Base-by-base conservation (phyloP, 345 rosid genomes). In the Psidium guajava region DNA sequence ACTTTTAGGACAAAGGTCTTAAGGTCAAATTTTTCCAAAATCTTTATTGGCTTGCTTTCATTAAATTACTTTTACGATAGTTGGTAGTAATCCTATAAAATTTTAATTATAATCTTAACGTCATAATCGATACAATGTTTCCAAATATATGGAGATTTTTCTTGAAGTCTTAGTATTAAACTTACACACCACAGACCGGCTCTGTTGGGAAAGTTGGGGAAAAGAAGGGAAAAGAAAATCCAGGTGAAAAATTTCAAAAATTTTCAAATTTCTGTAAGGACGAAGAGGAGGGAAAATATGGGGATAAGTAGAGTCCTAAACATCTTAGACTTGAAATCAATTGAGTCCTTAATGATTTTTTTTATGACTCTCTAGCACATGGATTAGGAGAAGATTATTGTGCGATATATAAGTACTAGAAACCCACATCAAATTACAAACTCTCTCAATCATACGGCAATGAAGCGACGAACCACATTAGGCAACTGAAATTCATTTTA, bases 1-100 rank as follows among this genome's bases (percentile, higher is more conserved):
- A 28, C 21, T 61, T 27, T 7, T 44, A 44, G 47, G 6, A 44
- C 47, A 5, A 5, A 44, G 2, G 14, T 58, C 36, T 0, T 58
- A n/a, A 58, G 25, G 12, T 58, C 0, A 58, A 58, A 58, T 12
- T 0, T 58, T 58, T 58, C 3, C 2, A 0, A 2, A 58, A n/a
- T 1, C 27, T 50, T 50, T 50, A 50, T 50, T 9, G 10, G 51
- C 13, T 12, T 50, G 12, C 51, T 10, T 50, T 50, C 42, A 40
- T 50, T 11, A 12, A 50, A 40, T 40, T 50, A 50, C 51, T 9
- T 50, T 50, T 50, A 50, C 3, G 10, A 50, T 50, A 50, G 12
- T 50, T 2, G 51, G 51, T 11, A 50, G 3, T 50, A 50, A 12
- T 3, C 51, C 10, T 50, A 50, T 13, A 50, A 50, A 50, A 10